A percentile compares a stretch with the other conserved stretches of the same genome.
phyloP scores from a whole-genome alignment of 768 basidiomycete species.

The Lyophyllum decastes region DNA sequence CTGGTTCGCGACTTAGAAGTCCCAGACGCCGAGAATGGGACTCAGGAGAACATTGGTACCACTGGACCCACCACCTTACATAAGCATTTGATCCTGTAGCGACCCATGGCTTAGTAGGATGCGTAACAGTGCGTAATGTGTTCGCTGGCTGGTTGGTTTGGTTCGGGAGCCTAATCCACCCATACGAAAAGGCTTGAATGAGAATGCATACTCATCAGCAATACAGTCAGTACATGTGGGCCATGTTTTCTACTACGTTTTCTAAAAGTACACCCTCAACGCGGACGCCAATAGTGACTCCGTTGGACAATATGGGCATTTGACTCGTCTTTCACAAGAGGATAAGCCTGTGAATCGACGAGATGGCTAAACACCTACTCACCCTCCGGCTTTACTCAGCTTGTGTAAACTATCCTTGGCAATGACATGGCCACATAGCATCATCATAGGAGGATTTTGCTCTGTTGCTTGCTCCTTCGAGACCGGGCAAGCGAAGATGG shows the following conservation, averaged over 20 bases:
- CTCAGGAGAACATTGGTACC: too few species aligned
- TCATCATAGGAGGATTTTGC: conserved; percentile 96
- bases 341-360: background rate
- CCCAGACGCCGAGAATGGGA: too few species aligned
- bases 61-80: too few species aligned
- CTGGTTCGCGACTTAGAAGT: too few species aligned
- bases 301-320: conserved; percentile 94
- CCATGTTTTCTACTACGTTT: background rate
- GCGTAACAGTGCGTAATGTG: too few species aligned
- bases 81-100: too few species aligned
- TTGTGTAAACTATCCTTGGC: conserved; percentile 90
- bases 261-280: conserved; percentile 66
- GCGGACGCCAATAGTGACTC: conserved; percentile 66
- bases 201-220: too few species aligned
- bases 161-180: too few species aligned
- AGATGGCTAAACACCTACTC: conserved; percentile 13
- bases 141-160: too few species aligned
- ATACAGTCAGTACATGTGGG: too few species aligned
- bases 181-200: too few species aligned
- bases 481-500: conserved; percentile 96
- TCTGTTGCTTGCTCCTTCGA: conserved; percentile 97
- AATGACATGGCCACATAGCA: conserved; percentile 94
- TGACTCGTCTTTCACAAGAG: conserved; percentile 66
- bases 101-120: too few species aligned
- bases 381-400: conserved; percentile 83